phyloP scores from a whole-genome alignment of 1,139 yeast species.

The Zygotorulaspora mrakii region DNA sequence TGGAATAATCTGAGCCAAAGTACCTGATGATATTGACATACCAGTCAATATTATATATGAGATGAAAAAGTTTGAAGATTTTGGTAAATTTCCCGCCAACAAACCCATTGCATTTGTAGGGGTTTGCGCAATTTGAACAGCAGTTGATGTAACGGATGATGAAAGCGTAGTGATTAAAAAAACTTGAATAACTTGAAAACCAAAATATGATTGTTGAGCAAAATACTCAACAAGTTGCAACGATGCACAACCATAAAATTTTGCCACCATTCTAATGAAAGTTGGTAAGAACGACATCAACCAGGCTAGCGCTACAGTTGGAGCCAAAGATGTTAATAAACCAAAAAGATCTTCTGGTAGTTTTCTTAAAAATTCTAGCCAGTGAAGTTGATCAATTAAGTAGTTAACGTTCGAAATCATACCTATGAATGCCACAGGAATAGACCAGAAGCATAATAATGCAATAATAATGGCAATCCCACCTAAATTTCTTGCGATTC shows the following conservation, averaged over 20 bases:
- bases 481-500: slow-evolving; percentile 54
- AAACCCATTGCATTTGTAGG: slow-evolving; percentile 67
- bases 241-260: slow-evolving; percentile 62
- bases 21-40: slow-evolving; percentile 73
- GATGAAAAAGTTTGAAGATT: slow-evolving; percentile 81
- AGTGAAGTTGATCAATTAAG: slow-evolving; percentile 63
- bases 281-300: slow-evolving; percentile 80
- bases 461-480: slow-evolving; percentile 60
- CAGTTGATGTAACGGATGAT: slow-evolving; percentile 72
- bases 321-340: slow-evolving; percentile 78
- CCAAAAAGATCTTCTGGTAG: slow-evolving; percentile 70
- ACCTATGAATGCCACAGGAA: slow-evolving; percentile 97
- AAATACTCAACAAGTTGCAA: slow-evolving; percentile 61
- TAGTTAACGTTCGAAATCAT: slow-evolving; percentile 76
- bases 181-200: slow-evolving; percentile 65
- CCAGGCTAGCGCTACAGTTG: slow-evolving; percentile 74
- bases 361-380: slow-evolving; percentile 64
- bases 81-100: slow-evolving; percentile 74
- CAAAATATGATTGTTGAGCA: slow-evolving; percentile 73
- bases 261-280: slow-evolving; percentile 64
- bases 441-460: slow-evolving; percentile 80
- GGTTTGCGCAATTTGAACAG: slow-evolving; percentile 57
- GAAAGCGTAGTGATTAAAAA: slow-evolving; percentile 67
- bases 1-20: slow-evolving; percentile 71
- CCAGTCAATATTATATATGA: slow-evolving; percentile 78